Evolutionary conservation across 441 rosid species (phyloP), one percentile per base, ranked within the genome.

Genomic region (Adansonia gregorii): DNA sequence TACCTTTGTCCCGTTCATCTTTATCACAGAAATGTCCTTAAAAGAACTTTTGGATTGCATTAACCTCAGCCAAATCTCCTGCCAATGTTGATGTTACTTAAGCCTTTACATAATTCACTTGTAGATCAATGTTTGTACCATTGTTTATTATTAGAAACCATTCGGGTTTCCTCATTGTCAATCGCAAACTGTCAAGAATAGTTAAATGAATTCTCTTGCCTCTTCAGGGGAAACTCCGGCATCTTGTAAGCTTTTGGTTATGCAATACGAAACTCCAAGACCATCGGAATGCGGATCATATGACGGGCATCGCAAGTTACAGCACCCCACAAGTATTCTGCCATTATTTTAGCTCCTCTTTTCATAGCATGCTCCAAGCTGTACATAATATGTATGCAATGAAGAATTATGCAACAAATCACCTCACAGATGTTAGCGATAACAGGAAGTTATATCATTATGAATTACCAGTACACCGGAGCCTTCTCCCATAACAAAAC

Each of bases 1-100:
- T 58, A 81, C 93, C 92, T 91, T 91, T 17, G 92, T 89, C 22
- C 91, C 92, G n/a, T 91, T 91, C 93, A 91, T 91, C 81, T 88
- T 91, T 3, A 89, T 87, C 84, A 83, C 91, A 20, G 91, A 87
- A 0, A 90, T 87, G 89, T 91, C 82, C 77, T 87, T 91, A 27
- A 1, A 91, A 89, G 67, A 88, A 86, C 82, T 84, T 87, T 82
- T 89, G 89, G 41, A 91, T 82, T 8, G 93, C 92, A 51, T 89
- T 91, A 64, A 89, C 90, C 87, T 89, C 95, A 1, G 92, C 92
- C 80, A 91, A 80, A 82, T 91, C 95, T 20, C 90, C 95, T 0
- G 92, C 93, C n/a, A 88, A 68, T 19, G 95, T 91, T 72, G 95
- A 91, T 68, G 95, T 91, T 14, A 92, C 93, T 59, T 89, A 92